Base-by-base conservation (phyloP, 1,284 basidiomycete genomes). In the Tremellales sp. region DNA sequence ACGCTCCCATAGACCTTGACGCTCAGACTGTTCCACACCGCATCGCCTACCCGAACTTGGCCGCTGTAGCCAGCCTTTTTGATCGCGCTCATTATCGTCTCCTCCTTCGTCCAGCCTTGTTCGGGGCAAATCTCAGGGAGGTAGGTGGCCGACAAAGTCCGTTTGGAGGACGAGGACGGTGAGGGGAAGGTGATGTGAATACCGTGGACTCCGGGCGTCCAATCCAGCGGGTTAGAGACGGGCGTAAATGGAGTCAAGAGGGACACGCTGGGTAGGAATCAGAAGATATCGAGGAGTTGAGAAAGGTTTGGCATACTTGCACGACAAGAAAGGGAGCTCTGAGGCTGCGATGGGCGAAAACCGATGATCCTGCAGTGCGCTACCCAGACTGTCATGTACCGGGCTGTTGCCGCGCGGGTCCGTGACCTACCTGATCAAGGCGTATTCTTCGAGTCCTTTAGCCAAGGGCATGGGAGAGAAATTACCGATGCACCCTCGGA, bases 401-500 rank as follows among this genome's bases (percentile, higher is more conserved):
- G 22, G n/a, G 18, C 25, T 27, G 38, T 19, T n/a, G 22, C 43
- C 40, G 19, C 31, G 29, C 46, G 14, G 31, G 43, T 7, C 9
- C 19, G 13, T 13, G 32, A 50, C 68, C 35, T 28, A 77, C 76
- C 88, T 91, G 66, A 86, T 82, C 54, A 91, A 78, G 27, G 94
- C 92, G 67, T 97, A 98, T 60, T 97, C 88, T 40, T 80, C 79
- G 47, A 98, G 70, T 9, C 91, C 92, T 24, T 85, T 78, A 34
- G 77, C 79, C 21, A 97, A 76, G 6, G 82, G 76, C 66, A 85
- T 78, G 2, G 89, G 79, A 37, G 85, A 82, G 66, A 98, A 98
- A 66, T 83, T 93, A 61, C 94, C 94, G 58, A 98, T 97, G 73
- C 94, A 98, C 21, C 94, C 94, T 50, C 94, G 77, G 51, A 98